These are phyloP conservation scores for Fimicolochytrium jonesii DNA, from an alignment of 192 early-diverging fungal genomes.

Conservation along the genomic window DNA sequence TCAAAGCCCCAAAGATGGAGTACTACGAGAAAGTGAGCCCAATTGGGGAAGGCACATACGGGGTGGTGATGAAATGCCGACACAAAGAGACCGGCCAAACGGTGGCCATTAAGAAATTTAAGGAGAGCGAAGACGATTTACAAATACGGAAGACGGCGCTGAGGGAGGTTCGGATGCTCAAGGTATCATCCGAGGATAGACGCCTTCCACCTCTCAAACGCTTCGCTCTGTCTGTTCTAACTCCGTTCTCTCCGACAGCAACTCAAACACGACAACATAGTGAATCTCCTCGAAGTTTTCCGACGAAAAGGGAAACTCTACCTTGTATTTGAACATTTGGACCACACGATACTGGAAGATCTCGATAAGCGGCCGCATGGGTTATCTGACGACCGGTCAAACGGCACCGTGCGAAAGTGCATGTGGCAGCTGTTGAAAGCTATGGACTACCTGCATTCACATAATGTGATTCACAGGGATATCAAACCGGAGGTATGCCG, in stretches of 20 bases:
- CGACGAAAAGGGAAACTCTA: constrained; percentile 61
- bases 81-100: constrained; percentile 61
- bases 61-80: constrained; percentile 65
- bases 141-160: constrained; percentile 63
- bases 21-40: constrained; percentile 59
- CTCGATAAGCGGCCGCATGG: constrained; percentile 58
- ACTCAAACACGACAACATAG: constrained; percentile 65
- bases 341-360: constrained; percentile 64
- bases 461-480: constrained; percentile 65
- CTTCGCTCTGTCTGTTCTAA: no score
- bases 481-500: constrained; percentile 56
- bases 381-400: constrained; percentile 43
- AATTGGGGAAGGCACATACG: constrained; percentile 64
- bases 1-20: no score
- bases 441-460: constrained; percentile 61
- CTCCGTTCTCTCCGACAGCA: constrained; percentile 39
- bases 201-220: no score
- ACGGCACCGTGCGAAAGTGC: constrained; percentile 50
- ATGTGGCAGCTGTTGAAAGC: constrained; percentile 66
- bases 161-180: constrained; percentile 60
- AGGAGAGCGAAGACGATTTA: constrained; percentile 60
- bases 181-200: constrained; percentile 31
- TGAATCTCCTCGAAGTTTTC: constrained; percentile 63
- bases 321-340: constrained; percentile 62
- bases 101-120: constrained; percentile 66